Base-by-base conservation (phyloP, 164 flowering plant genomes). In the Platanus orientalis region DNA sequence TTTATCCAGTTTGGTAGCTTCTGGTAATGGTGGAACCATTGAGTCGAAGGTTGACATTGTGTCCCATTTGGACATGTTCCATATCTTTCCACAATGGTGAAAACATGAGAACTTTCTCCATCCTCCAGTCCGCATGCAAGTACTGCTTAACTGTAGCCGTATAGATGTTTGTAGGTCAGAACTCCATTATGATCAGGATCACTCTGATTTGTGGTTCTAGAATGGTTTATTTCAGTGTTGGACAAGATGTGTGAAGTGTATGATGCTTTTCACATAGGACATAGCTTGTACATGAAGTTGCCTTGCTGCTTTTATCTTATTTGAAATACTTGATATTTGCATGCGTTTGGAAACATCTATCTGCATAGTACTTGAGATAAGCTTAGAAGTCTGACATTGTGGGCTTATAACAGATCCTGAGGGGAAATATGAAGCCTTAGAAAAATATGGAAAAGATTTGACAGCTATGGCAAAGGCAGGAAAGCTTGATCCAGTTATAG, bases 401-500 rank as follows among this genome's bases (percentile, higher is more conserved):
- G 55, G 56, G n/a, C 56, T 63, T 73, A 20, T 53, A 74, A 53
- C 78, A 94, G 96, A 91, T 79, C 96, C 96, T 48, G 96, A 94
- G 59, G 97, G 97, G 13, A 93, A 93, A 72, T 93, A 93, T 71
- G 98, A 87, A 78, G 84, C 95, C 62, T 66, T 93, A 13, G 96
- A 89, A 48, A 89, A 93, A 73, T 93, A 93, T 81, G 98, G 98
- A 50, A 90, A 87, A 72, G 98, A 93, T 80, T 69, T 93, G 75
- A 93, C 97, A 27, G 94, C 92, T 32, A 85, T 90, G 98, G 98
- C 98, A n/a, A 83, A 34, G 67, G 87, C 71, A 23, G 97, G 98
- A 64, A 94, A 91, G 75, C 89, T 89, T 68, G 98, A 94, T 67
- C 98, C 98, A 4, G 98, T 94, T 13, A 89, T 94, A 49, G 98